Evolutionary conservation across 2,329 filamentous ascomycete species (phyloP).

Genomic region (Colletotrichum sp.): DNA sequence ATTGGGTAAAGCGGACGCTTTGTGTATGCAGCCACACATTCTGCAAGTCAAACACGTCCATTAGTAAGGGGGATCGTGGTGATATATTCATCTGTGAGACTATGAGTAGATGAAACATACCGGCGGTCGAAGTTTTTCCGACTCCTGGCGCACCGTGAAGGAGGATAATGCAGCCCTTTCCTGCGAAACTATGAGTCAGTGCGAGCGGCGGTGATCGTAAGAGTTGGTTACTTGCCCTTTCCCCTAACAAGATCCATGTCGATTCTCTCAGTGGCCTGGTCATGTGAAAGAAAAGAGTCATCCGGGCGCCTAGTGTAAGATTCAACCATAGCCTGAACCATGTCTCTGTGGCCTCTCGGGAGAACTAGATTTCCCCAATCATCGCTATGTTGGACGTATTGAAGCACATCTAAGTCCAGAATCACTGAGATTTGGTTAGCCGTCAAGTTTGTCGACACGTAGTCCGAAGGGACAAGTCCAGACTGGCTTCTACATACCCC

Average conservation of each 20-base stretch:
- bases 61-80: background rate
- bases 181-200: background rate
- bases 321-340: conserved; percentile 33
- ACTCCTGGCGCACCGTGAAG: conserved; percentile 8
- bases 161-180: conserved; percentile 2
- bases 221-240: conserved; percentile 26
- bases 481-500: conserved; percentile 26
- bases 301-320: conserved; percentile 23
- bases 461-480: background rate
- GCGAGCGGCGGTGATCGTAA: background rate
- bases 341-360: conserved; percentile 29
- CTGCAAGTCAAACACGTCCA: background rate
- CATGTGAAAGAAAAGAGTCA: background rate
- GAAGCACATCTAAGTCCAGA: conserved; percentile 20
- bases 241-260: conserved; percentile 32
- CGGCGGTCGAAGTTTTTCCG: background rate
- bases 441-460: background rate
- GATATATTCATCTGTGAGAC: background rate
- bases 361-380: conserved; percentile 32
- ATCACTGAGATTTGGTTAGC: conserved; percentile 6
- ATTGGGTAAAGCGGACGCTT: conserved; percentile 29
- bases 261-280: background rate
- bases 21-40: conserved; percentile 25
- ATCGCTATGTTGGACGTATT: conserved; percentile 15
- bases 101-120: background rate